Conservation (phyloP, 2,329 filamentous ascomycete species). For the Penicillium sp. region DNA sequence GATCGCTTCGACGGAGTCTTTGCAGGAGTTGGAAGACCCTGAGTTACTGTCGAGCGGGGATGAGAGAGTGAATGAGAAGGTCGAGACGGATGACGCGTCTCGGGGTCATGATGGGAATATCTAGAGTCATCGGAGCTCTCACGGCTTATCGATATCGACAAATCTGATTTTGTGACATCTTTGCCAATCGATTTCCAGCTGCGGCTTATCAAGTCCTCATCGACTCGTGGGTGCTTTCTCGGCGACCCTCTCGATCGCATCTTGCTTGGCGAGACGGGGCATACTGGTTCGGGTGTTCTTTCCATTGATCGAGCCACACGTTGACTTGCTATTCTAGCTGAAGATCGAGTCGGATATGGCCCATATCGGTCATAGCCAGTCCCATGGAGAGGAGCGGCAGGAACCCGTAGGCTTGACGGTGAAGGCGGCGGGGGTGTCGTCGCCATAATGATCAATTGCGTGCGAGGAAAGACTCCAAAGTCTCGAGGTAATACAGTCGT, state of each 20-base stretch:
- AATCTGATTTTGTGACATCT: background rate
- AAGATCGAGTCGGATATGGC: slow-evolving; percentile 44
- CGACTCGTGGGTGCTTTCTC: slow-evolving; percentile 25
- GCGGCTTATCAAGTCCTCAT: slow-evolving; percentile 4
- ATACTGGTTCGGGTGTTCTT: slow-evolving; percentile 36
- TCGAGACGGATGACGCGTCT: too few relatives aligned
- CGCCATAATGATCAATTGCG: slow-evolving; percentile 38
- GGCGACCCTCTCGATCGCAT: slow-evolving; percentile 27
- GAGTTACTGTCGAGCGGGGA: slow-evolving; percentile 27
- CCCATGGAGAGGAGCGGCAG: slow-evolving; percentile 50
- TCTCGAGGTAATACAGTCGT: background rate
- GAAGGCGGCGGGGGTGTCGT: slow-evolving; percentile 48
- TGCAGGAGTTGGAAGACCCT: slow-evolving; percentile 62
- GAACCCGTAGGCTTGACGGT: slow-evolving; percentile 40
- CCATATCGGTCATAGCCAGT: slow-evolving; percentile 46
- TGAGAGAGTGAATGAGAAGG: slow-evolving; percentile 22
- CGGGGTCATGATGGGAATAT: background rate
- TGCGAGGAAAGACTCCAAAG: background rate
- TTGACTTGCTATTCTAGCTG: slow-evolving; percentile 43
- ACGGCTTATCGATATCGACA: background rate
- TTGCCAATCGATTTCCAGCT: slow-evolving; percentile 1
- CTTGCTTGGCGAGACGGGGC: slow-evolving; percentile 23
- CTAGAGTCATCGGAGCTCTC: too few relatives aligned
- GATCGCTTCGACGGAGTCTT: slow-evolving; percentile 63
- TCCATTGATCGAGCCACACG: slow-evolving; percentile 30